These are phyloP conservation scores for Clarireedia sp. DNA, from an alignment of 2,329 filamentous ascomycete genomes.

Conservation along the genomic window DNA sequence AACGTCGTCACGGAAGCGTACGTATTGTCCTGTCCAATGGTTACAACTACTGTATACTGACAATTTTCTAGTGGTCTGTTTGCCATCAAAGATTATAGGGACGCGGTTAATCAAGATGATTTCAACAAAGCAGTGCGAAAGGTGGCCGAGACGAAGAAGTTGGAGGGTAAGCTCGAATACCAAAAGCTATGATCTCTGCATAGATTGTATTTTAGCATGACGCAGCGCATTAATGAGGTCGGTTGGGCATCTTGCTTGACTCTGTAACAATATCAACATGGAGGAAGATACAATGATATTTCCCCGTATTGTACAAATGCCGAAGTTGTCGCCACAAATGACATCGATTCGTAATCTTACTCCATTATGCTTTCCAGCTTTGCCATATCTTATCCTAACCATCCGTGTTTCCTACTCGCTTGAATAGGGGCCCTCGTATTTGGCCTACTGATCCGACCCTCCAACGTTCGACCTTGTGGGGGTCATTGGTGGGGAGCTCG, in stretches of 20 bases:
- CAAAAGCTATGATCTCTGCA: conserved; percentile 65
- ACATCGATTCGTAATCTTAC: not conserved
- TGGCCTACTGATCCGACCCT: not conserved
- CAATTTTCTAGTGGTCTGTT: conserved; percentile 65
- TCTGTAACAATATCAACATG: conserved; percentile 27
- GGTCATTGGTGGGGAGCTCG: not conserved
- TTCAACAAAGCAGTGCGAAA: conserved; percentile 99
- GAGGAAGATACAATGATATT: not conserved
- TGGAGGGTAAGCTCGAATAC: conserved; percentile 97
- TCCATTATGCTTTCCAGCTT: not conserved
- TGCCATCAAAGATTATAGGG: conserved; percentile 96
- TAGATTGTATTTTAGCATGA: conserved; percentile 20
- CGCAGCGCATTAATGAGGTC: conserved; percentile 18
- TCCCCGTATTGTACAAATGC: not conserved
- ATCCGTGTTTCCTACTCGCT: not conserved
- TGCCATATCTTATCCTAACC: not conserved
- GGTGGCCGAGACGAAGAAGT: conserved; percentile 94
- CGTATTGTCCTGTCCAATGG: conserved; percentile 35
- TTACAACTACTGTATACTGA: conserved; percentile 21
- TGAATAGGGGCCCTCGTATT: conserved; percentile 7
- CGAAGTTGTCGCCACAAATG: not conserved
- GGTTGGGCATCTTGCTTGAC: conserved; percentile 19
- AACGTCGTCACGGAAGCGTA: conserved; percentile 99
- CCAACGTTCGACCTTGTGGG: conserved; percentile 2
- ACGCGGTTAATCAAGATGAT: conserved; percentile 94